These are phyloP conservation scores for Dendrobium chrysotoxum DNA, from an alignment of 106 monocot genomes.

Conservation along the genomic window DNA sequence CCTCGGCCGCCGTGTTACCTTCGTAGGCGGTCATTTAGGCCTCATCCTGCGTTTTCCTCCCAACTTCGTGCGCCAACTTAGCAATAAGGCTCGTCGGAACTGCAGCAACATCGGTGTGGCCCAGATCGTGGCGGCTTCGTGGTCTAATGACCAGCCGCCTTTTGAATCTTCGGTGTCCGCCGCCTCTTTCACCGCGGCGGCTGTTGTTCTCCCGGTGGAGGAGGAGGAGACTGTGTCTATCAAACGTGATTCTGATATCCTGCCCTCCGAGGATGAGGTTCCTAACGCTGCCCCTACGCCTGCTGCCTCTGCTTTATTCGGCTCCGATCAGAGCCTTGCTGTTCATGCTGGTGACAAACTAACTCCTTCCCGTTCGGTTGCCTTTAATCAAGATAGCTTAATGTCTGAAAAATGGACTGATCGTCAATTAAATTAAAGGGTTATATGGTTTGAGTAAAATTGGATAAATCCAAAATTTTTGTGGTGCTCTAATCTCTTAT, in stretches of 20 bases:
- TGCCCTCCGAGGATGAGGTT: not conserved
- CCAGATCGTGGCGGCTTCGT: slow-evolving; percentile 88
- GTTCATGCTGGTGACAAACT: slow-evolving; percentile 72
- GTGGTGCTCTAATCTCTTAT: not conserved
- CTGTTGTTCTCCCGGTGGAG: slow-evolving; percentile 5
- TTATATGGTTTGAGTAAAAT: not conserved
- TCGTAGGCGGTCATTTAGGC: not conserved
- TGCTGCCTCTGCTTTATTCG: slow-evolving; percentile 15
- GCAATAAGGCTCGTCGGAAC: slow-evolving; percentile 94
- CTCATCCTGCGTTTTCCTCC: slow-evolving; percentile 91
- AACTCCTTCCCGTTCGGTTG: not conserved
- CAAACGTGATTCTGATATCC: not conserved
- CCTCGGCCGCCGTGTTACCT: not conserved
- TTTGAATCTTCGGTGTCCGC: slow-evolving; percentile 6
- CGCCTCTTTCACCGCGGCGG: slow-evolving; percentile 15
- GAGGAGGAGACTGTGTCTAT: slow-evolving; percentile 4
- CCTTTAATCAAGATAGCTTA: not conserved
- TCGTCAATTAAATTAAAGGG: not conserved
- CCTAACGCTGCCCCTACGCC: not conserved
- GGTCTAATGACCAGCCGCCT: slow-evolving; percentile 38
- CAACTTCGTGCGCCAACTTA: slow-evolving; percentile 96
- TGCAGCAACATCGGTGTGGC: slow-evolving; percentile 99
- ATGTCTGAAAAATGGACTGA: not conserved
- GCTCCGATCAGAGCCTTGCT: slow-evolving; percentile 70
- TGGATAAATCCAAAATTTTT: not conserved